A percentile compares a stretch with the other conserved stretches of the same genome.
These are phyloP conservation scores for Cladophialophora yegresii DNA, from an alignment of 2,329 filamentous ascomycete species.

Conservation along the genomic window DNA sequence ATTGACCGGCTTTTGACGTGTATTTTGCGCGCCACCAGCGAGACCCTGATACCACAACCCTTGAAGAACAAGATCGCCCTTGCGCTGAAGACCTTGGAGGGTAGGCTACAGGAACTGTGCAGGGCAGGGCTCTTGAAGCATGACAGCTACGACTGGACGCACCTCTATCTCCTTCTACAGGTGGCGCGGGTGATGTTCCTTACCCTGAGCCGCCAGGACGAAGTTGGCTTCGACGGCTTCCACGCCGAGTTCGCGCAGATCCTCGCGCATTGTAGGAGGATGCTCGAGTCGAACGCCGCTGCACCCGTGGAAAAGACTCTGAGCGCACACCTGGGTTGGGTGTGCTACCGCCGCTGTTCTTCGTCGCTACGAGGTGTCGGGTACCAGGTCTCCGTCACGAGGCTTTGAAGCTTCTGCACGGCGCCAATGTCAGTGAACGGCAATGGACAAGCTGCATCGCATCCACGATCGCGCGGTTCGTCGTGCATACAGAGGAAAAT, in stretches of 20 bases:
- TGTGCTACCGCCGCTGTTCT: constrained; percentile 66
- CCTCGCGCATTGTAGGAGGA: constrained; percentile 6
- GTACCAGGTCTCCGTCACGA: constrained; percentile 54
- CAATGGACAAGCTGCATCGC: constrained; percentile 28
- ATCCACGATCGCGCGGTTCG: constrained; percentile 15
- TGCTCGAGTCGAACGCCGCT: constrained; percentile 10
- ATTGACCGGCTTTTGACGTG: constrained; percentile 14
- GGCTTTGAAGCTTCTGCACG: constrained; percentile 16
- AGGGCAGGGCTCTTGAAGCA: background rate
- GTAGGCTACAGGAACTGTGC: constrained; percentile 6
- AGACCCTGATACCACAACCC: background rate
- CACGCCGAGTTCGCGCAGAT: constrained; percentile 13
- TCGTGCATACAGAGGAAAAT: constrained; percentile 16
- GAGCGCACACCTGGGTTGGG: constrained; percentile 44
- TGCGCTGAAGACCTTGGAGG: background rate
- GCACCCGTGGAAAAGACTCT: background rate
- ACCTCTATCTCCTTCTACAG: constrained; percentile 18
- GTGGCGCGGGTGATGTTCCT: constrained; percentile 14
- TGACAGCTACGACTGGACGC: constrained; percentile 4
- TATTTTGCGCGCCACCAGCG: constrained; percentile 10
- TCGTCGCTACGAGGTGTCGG: constrained; percentile 67
- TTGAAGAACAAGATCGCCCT: constrained; percentile 1
- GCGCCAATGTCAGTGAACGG: constrained; percentile 7
- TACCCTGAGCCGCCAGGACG: constrained; percentile 6
- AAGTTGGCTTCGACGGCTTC: constrained; percentile 16